Base-by-base conservation (phyloP, 192 early-diverging fungal species). In the Linnemannia hyalina region DNA sequence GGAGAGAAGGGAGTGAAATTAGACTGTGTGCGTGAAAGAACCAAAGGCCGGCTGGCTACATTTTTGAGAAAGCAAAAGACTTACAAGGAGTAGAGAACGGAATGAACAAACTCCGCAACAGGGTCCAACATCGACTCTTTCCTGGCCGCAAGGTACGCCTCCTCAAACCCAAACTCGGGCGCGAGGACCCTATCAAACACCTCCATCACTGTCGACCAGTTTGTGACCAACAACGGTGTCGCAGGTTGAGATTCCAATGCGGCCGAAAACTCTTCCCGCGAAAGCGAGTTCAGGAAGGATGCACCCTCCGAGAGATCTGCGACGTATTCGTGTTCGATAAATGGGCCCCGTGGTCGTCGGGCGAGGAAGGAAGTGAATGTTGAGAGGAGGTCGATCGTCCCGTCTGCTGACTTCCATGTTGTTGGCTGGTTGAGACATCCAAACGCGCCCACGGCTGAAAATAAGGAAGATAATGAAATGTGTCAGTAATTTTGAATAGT, bases 21-120 rank as follows among this genome's bases (percentile, higher is more conserved):
- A 40, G 69, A 5, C 10, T 2, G 6, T 0, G 0, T 41, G 36
- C 44, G 13, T 49, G 47, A 2, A 49, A 15, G 13, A 4, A 1
- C 11, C 16, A 2, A 18, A 49, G 47, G 1, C 47, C 2, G 10
- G 46, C 46, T 15, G 10, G 8, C 26, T 42, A 9, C 41, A 42
- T 42, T 42, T 42, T 9, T 9, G 9, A 35, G 16, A 55, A 5
- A 9, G 3, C 41, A 69, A 32, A 49, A 49, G 38, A 76, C 74
- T 38, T 65, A 76, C 74, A 57, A 76, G 11, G 74, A 65, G 13
- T 76, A 55, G 20, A 76, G 20, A 36, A 76, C 55, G 9, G 36
- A 35, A 10, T 63, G 57, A 9, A 76, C 32, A 32, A 36, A 65
- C 23, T 55, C 57, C 6, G 57, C 74, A 6, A 65, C 32, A 26